phyloP scores from a whole-genome alignment of 2,329 filamentous ascomycete genomes.

The Penicillium vulpinum region DNA sequence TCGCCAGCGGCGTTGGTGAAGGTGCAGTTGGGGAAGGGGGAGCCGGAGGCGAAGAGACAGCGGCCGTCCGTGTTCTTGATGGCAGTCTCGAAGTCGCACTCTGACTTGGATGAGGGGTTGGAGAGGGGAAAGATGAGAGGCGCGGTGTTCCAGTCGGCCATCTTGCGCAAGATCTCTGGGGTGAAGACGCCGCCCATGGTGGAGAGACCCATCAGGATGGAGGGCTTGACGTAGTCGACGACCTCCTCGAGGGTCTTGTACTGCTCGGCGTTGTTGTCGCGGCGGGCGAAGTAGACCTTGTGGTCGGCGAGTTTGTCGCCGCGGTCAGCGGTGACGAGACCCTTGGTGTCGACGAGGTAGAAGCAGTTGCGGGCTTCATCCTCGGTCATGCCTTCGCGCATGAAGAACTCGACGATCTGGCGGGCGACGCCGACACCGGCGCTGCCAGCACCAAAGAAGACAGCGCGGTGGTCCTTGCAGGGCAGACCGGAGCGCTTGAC shows the following conservation, averaged over 20 bases:
- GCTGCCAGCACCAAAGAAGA: conserved; percentile 94
- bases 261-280: conserved; percentile 65
- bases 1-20: conserved; percentile 61
- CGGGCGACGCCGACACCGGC: conserved; percentile 97
- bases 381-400: conserved; percentile 84
- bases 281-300: conserved; percentile 67
- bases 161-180: conserved; percentile 72
- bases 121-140: conserved; percentile 96
- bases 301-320: conserved; percentile 93
- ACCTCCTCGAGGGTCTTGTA: conserved; percentile 82
- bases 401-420: conserved; percentile 97
- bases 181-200: conserved; percentile 95
- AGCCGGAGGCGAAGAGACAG: conserved; percentile 91
- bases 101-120: conserved; percentile 94
- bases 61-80: conserved; percentile 87
- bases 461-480: conserved; percentile 84
- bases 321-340: conserved; percentile 87
- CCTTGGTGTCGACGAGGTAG: conserved; percentile 96
- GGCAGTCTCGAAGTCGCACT: conserved; percentile 95
- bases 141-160: conserved; percentile 64
- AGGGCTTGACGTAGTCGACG: conserved; percentile 92
- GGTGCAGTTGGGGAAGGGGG: conserved; percentile 76
- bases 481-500: conserved; percentile 85
- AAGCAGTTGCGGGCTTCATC: conserved; percentile 86
- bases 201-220: conserved; percentile 89